phyloP scores from a whole-genome alignment of 192 early-diverging fungal genomes.

The Oehlia diaphana region DNA sequence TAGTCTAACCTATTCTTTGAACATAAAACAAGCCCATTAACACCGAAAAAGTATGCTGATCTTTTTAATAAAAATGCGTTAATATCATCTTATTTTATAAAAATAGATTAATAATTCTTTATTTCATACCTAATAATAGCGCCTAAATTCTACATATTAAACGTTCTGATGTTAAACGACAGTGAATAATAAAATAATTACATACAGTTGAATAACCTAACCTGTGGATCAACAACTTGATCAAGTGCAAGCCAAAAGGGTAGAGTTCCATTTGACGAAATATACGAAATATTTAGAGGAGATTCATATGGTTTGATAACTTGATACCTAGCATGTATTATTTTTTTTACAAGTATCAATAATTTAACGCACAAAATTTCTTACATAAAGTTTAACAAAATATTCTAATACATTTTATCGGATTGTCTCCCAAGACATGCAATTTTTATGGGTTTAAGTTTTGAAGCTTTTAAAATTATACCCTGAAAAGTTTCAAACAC shows the following conservation, averaged over 20 bases:
- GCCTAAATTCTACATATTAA: slow-evolving; percentile 60
- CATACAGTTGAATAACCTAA: slow-evolving; percentile 5
- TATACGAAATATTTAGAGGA: neutral
- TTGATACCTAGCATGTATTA: neutral
- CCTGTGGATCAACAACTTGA: slow-evolving; percentile 56
- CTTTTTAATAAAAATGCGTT: too few species aligned
- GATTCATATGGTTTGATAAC: neutral
- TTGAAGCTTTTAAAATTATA: slow-evolving; percentile 49
- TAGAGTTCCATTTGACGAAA: neutral
- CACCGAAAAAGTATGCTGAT: too few species aligned
- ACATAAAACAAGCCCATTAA: too few species aligned
- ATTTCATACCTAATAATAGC: slow-evolving; percentile 55
- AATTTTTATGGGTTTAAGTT: slow-evolving; percentile 28
- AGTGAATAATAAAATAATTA: neutral
- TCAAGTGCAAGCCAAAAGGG: slow-evolving; percentile 59
- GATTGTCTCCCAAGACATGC: neutral
- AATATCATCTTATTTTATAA: too few species aligned
- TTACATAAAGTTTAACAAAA: neutral
- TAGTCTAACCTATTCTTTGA: too few species aligned
- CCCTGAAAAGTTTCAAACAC: slow-evolving; percentile 33
- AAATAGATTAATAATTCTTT: too few species aligned
- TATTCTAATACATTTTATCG: slow-evolving; percentile 1
- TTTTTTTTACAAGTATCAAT: neutral
- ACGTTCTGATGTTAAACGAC: neutral
- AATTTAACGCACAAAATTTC: too few species aligned